Conservation (phyloP, 106 monocot genomes). For the Dendrobium chrysotoxum region DNA sequence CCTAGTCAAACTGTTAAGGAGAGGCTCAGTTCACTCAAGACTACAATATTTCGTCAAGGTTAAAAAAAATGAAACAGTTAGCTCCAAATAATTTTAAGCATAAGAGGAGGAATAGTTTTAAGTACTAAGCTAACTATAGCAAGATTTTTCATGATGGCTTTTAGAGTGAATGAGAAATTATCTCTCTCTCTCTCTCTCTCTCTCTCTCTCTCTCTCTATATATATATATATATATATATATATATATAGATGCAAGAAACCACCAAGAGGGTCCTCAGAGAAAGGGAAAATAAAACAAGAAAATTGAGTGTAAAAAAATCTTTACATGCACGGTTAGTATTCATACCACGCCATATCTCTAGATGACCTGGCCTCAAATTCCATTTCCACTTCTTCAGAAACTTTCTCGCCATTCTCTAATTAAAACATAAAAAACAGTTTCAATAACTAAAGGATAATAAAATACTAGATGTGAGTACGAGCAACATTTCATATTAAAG, state of each 20-base stretch:
- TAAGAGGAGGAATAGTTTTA: neutral
- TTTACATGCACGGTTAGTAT: neutral
- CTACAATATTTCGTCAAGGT: neutral
- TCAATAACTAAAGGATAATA: neutral
- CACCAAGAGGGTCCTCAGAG: neutral
- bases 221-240: no score
- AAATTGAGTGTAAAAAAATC: neutral
- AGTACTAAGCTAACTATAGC: neutral
- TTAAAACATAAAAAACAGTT: slow-evolving; percentile 5
- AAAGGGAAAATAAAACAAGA: neutral
- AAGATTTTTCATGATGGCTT: neutral
- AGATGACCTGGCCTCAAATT: slow-evolving; percentile 17
- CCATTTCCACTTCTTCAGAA: slow-evolving; percentile 14
- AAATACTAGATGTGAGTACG: neutral
- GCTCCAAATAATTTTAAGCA: neutral
- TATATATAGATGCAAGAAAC: neutral
- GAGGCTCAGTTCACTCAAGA: neutral
- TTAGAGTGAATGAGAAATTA: neutral
- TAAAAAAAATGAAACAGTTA: no score
- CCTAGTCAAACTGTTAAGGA: no score
- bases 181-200: no score
- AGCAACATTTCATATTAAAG: neutral
- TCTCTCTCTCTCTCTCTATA: no score
- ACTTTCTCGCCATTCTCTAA: slow-evolving; percentile 9
- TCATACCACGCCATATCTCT: slow-evolving; percentile 18